Percentiles rank a stretch among this genome's conserved stretches.
Conservation (phyloP, 139 green algal genomes). For the Chlamydomonas sp. region DNA sequence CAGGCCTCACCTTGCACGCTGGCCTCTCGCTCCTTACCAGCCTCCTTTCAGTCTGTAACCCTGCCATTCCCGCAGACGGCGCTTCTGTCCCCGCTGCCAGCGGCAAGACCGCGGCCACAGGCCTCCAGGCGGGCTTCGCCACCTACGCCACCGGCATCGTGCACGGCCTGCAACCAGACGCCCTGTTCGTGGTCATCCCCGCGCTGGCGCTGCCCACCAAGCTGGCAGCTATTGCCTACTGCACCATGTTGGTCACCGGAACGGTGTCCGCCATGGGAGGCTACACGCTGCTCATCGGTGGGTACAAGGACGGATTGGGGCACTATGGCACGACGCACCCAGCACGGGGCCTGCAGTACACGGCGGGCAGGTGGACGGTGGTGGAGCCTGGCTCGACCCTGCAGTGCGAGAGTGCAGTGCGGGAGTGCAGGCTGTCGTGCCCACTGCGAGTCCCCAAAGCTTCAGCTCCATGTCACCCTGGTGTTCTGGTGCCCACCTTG, state of each 20-base stretch:
- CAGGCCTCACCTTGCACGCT: not conserved
- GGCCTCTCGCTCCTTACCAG: not conserved
- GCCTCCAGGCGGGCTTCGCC: constrained; percentile 49
- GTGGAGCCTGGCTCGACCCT: no score
- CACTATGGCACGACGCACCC: no score
- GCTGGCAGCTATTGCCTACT: constrained; percentile 87
- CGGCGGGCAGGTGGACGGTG: no score
- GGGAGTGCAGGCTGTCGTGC: no score
- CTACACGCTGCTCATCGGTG: constrained; percentile 92
- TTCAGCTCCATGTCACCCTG: no score
- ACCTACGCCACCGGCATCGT: constrained; percentile 87
- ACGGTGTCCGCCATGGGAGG: constrained; percentile 95
- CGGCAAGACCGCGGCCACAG: not conserved
- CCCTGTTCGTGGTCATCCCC: constrained; percentile 96
- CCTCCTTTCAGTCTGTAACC: no score
- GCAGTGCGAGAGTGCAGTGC: no score
- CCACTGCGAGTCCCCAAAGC: no score
- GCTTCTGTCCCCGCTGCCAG: constrained; percentile 16
- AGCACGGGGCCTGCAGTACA: no score
- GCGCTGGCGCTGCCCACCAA: constrained; percentile 94
- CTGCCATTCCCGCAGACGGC: constrained; percentile 6
- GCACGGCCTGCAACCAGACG: constrained; percentile 93
- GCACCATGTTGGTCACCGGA: constrained; percentile 94
- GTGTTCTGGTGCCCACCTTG: no score
- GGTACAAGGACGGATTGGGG: not conserved